Percentiles rank a stretch among this genome's conserved stretches.
These are phyloP conservation scores for Neurospora sp. DNA, from an alignment of 495 filamentous ascomycete species.

Conservation along the genomic window DNA sequence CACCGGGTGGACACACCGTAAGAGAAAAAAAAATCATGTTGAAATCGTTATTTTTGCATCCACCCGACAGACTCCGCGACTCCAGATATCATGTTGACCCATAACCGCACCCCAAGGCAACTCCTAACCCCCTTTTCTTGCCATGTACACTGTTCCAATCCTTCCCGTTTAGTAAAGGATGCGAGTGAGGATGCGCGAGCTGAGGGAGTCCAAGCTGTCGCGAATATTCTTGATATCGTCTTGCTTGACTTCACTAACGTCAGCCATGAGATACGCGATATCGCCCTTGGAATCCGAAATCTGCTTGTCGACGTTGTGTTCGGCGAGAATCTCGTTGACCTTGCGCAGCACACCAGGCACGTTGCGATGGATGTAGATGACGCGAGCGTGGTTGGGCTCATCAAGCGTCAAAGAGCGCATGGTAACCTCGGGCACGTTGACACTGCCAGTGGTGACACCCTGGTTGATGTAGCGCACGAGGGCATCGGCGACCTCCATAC, in stretches of 20 bases:
- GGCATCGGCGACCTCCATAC: conserved; percentile 80
- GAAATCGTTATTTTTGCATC: conserved; percentile 9
- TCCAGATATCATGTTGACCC: conserved; percentile 6
- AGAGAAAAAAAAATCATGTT: conserved; percentile 7
- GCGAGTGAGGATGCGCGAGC: conserved; percentile 77
- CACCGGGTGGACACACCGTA: neutral
- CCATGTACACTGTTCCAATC: neutral
- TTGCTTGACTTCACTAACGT: conserved; percentile 76
- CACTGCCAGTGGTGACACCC: conserved; percentile 78
- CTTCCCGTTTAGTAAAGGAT: conserved; percentile 63
- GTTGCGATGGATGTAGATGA: conserved; percentile 94
- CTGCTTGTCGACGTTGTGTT: conserved; percentile 98
- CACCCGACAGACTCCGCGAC: conserved; percentile 13
- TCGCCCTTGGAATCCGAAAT: conserved; percentile 92
- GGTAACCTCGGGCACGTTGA: conserved; percentile 91
- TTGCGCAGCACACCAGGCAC: conserved; percentile 87
- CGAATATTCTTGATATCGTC: conserved; percentile 78
- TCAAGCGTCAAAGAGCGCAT: conserved; percentile 80
- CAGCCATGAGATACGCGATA: conserved; percentile 94
- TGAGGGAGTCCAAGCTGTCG: conserved; percentile 68
- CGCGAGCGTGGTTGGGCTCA: conserved; percentile 76
- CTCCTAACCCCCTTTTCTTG: neutral
- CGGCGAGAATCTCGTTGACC: conserved; percentile 85
- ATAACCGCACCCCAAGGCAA: neutral
- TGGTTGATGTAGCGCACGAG: conserved; percentile 89